A percentile compares a stretch with the other conserved stretches of the same genome.
phyloP scores from a whole-genome alignment of 208 protist species.

The Leishmania tarentolae region DNA sequence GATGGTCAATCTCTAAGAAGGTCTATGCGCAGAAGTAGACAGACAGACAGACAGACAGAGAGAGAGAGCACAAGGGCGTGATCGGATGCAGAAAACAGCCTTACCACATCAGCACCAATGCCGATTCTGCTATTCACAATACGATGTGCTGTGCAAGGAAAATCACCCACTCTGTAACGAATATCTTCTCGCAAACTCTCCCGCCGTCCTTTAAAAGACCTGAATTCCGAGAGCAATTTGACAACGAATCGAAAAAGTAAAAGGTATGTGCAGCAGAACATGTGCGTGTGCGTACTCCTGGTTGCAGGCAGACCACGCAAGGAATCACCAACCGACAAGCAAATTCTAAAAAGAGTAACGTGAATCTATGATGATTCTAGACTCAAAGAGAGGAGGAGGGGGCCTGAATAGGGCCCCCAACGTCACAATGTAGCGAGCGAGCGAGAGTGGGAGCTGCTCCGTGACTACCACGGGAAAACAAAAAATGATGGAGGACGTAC shows the following conservation, averaged over 20 bases:
- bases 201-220: neutral
- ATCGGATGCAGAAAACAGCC: neutral
- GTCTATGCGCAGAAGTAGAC: neutral
- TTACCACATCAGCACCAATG: neutral
- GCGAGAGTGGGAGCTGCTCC: neutral
- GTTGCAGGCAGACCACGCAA: neutral
- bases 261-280: neutral
- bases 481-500: neutral
- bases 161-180: neutral
- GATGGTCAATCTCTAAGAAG: neutral
- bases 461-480: neutral
- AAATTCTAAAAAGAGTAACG: neutral
- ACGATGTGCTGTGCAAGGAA: neutral
- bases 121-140: neutral
- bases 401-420: neutral
- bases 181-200: neutral
- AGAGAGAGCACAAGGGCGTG: conserved; percentile 1
- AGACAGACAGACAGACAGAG: conserved; percentile 5
- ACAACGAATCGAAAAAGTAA: neutral
- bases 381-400: neutral
- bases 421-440: neutral
- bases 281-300: neutral
- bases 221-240: neutral
- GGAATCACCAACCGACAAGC: neutral
- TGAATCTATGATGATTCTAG: conserved; percentile 4